phyloP scores from a whole-genome alignment of 495 filamentous ascomycete genomes.

The Evansstolkia leycettana region DNA sequence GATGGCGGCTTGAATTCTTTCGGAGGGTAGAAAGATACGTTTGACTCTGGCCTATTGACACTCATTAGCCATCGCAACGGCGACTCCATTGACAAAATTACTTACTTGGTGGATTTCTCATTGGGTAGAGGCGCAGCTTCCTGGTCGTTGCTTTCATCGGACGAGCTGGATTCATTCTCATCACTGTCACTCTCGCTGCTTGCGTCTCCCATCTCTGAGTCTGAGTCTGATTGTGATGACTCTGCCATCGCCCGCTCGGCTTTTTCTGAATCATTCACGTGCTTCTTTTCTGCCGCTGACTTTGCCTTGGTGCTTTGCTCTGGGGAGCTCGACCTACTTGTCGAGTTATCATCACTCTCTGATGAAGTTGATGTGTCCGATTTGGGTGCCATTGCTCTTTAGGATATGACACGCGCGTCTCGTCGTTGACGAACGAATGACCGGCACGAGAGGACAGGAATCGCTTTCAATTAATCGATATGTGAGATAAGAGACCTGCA shows the following conservation, averaged over 20 bases:
- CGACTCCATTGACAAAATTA: too few species aligned
- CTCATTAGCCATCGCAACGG: too few species aligned
- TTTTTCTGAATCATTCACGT: slow-evolving; percentile 1
- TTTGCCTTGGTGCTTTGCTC: slow-evolving; percentile 19
- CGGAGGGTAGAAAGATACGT: slow-evolving; percentile 11
- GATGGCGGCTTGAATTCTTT: slow-evolving; percentile 28
- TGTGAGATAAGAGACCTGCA: too few species aligned
- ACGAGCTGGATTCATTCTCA: slow-evolving; percentile 11
- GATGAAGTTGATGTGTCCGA: slow-evolving; percentile 7
- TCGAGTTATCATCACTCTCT: slow-evolving; percentile 17
- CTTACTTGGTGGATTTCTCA: slow-evolving; percentile 14
- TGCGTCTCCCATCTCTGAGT: slow-evolving; percentile 15
- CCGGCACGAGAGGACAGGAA: too few species aligned
- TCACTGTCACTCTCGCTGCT: slow-evolving; percentile 24
- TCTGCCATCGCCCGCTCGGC: slow-evolving; percentile 7
- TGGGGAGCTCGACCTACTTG: slow-evolving; percentile 20
- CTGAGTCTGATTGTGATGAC: slow-evolving; percentile 17
- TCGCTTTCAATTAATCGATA: too few species aligned
- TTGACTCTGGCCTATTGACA: slow-evolving; percentile 2
- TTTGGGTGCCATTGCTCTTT: slow-evolving; percentile 18
- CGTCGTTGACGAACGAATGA: too few species aligned
- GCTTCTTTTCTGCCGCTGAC: slow-evolving; percentile 9
- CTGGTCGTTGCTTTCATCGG: slow-evolving; percentile 7
- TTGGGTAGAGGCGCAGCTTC: slow-evolving; percentile 6
- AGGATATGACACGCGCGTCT: too few species aligned